Percentiles rank a stretch among this genome's conserved stretches.
phyloP scores from a whole-genome alignment of 129 eudicot species.

The Silybum marianum region DNA sequence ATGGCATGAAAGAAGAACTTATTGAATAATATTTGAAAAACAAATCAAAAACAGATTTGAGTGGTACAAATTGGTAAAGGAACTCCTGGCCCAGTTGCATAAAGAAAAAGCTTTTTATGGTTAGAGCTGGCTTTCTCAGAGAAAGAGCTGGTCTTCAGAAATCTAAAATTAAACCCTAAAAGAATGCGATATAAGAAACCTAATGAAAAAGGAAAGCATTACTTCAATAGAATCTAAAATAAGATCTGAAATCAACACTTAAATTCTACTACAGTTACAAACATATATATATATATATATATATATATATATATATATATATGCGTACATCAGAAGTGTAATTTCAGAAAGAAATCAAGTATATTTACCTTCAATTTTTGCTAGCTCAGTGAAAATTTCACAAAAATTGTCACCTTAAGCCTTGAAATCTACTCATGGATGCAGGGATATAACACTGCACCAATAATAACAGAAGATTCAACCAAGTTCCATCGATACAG shows the following conservation, averaged over 20 bases:
- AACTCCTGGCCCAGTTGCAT: neutral
- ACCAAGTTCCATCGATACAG: neutral
- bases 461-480: neutral
- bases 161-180: neutral
- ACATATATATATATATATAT: too few relatives aligned
- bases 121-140: neutral
- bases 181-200: neutral
- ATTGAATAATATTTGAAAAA: neutral
- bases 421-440: conserved; percentile 19
- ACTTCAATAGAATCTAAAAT: neutral
- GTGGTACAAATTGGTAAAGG: neutral
- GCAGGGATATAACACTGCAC: conserved; percentile 11
- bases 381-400: conserved; percentile 14
- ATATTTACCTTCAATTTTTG: conserved; percentile 21
- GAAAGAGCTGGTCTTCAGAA: neutral
- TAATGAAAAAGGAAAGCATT: neutral
- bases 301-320: too few relatives aligned
- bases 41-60: too few relatives aligned
- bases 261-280: neutral
- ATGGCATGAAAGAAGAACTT: too few relatives aligned
- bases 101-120: neutral
- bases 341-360: neutral
- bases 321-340: neutral
- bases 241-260: conserved; percentile 3
- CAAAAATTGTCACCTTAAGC: conserved; percentile 10